phyloP scores from a whole-genome alignment of 2,329 filamentous ascomycete species.

The Ceratocystis diversiconidia region DNA sequence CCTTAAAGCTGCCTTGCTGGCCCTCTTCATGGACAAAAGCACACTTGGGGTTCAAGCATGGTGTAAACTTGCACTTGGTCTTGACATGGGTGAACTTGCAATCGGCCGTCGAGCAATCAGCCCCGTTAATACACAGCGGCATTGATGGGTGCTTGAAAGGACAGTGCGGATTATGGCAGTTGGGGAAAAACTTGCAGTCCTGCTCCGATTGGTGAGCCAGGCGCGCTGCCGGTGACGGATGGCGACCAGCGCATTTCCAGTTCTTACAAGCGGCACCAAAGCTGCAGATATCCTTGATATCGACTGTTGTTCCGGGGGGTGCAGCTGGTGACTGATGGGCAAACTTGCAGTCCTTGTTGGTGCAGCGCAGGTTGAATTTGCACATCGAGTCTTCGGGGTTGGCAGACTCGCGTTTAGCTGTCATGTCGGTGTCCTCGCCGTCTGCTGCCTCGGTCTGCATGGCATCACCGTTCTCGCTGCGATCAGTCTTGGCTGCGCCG shows the following conservation, averaged over 20 bases:
- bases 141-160: slow-evolving; percentile 79
- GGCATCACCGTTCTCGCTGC: slow-evolving; percentile 25
- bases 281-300: slow-evolving; percentile 64
- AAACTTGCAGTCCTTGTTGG: slow-evolving; percentile 78
- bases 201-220: slow-evolving; percentile 65
- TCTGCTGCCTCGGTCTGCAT: slow-evolving; percentile 25
- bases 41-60: slow-evolving; percentile 80
- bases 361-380: slow-evolving; percentile 80
- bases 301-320: slow-evolving; percentile 59
- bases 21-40: slow-evolving; percentile 83
- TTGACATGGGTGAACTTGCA: slow-evolving; percentile 86
- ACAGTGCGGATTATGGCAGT: slow-evolving; percentile 78
- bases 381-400: slow-evolving; percentile 59
- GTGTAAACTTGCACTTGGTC: slow-evolving; percentile 77
- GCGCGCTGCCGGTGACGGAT: slow-evolving; percentile 79
- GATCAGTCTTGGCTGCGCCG: slow-evolving; percentile 18
- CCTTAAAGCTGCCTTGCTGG: slow-evolving; percentile 68
- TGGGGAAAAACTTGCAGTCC: slow-evolving; percentile 82
- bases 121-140: slow-evolving; percentile 81
- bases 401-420: slow-evolving; percentile 37
- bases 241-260: slow-evolving; percentile 77
- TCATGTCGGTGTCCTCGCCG: slow-evolving; percentile 51
- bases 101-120: slow-evolving; percentile 62
- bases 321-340: slow-evolving; percentile 90
- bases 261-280: slow-evolving; percentile 93